Base-by-base conservation (phyloP, 495 filamentous ascomycete genomes). In the Platismatia glauca region DNA sequence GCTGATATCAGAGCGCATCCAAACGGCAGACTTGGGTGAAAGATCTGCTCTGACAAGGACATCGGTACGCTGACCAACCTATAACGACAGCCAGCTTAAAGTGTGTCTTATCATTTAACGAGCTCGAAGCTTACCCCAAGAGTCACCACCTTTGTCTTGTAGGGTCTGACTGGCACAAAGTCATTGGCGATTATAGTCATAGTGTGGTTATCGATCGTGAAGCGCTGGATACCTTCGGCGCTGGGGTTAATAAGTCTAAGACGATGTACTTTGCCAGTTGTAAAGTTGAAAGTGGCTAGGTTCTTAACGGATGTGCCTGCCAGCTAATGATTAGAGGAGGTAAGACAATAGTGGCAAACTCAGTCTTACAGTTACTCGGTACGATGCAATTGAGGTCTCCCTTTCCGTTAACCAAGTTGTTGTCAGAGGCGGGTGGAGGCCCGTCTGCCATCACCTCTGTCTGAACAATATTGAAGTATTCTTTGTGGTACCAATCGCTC, bases 41-140 rank as follows among this genome's bases (percentile, higher is more conserved):
- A 68, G 46, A 0, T 67, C 78, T 22, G 86, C 88, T 55, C 81
- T 79, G 55, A 91, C 80, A 62, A 88, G 82, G 24, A 91, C 76
- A 67, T 90, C 81, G 71, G 86, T 86, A 35, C 88, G 80, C 74
- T 90, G 86, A n/a, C 83, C 87, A 37, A 37, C 35, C 35, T 37
- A 37, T 37, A 37, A 11, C 35, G 35, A 5, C 35, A 37, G 35
- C 5, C 35, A 37, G 11, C 6, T 37, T 37, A 37, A 37, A 5
- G 11, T 37, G 35, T 5, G 11, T 37, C 6, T 37, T 37, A 11
- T 5, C 35, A 6, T 37, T 37, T 11, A 37, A 37, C 35, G 11
- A 37, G 5, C 35, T 6, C 35, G 5, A 11, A 37, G 11, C 35
- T 37, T 69, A 89, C 89, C 38, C 72, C 83, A 58, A 91, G 76